These are phyloP conservation scores for Wallemia hederae DNA, from an alignment of 1,284 basidiomycete species.

Conservation along the genomic window DNA sequence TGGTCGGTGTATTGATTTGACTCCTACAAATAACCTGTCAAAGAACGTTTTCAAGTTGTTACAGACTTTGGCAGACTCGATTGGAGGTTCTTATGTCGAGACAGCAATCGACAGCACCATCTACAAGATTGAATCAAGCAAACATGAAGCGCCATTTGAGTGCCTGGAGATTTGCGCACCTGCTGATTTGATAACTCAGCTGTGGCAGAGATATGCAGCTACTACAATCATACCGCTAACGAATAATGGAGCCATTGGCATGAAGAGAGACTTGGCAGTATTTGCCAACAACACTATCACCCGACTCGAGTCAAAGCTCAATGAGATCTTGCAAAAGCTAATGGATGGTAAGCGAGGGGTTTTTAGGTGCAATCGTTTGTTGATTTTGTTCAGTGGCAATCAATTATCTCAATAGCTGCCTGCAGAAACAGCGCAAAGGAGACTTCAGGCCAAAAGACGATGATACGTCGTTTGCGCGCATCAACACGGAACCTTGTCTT, in stretches of 20 bases:
- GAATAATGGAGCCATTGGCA: constrained; percentile 42
- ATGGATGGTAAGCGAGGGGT: constrained; percentile 54
- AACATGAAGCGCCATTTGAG: constrained; percentile 20
- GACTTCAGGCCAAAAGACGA: constrained; percentile 95
- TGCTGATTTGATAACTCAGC: constrained; percentile 67
- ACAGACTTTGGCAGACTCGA: constrained; percentile 61
- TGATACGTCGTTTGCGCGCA: constrained; percentile 69
- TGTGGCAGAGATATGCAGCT: constrained; percentile 91
- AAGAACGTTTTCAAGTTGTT: constrained; percentile 69
- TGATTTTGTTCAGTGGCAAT: constrained; percentile 11
- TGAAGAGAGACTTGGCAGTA: constrained; percentile 70
- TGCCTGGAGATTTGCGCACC: constrained; percentile 16
- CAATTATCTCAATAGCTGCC: constrained; percentile 24
- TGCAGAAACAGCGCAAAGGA: constrained; percentile 76
- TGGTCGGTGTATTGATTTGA: constrained; percentile 68
- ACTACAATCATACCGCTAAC: constrained; percentile 73
- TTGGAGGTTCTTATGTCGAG: constrained; percentile 64
- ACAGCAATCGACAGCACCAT: constrained; percentile 62
- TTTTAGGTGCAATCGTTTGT: background rate
- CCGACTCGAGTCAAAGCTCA: constrained; percentile 60
- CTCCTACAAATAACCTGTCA: constrained; percentile 51
- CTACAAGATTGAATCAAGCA: constrained; percentile 32
- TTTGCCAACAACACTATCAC: constrained; percentile 76
- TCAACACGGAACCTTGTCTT: constrained; percentile 85
- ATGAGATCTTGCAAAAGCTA: constrained; percentile 49